Evolutionary conservation across 352 stramenopile genomes (phyloP).

Genomic region (Vaucheria bursata): DNA sequence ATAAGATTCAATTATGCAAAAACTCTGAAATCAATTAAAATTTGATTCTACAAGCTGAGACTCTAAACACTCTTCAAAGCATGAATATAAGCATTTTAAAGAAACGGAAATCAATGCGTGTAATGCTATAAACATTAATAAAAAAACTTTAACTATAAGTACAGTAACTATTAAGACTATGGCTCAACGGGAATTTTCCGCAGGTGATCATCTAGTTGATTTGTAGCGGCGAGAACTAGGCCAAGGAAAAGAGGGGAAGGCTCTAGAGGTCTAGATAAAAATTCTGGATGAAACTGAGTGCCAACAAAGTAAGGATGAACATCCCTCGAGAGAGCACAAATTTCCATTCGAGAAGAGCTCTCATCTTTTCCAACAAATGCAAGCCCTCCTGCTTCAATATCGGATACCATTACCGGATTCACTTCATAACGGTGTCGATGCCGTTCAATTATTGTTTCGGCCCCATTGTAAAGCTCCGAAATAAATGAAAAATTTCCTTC

Average conservation of each 20-base stretch:
- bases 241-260: conserved; percentile 96
- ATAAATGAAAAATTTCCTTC: not conserved
- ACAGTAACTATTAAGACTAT: too few species aligned
- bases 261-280: conserved; percentile 88
- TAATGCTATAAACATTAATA: too few species aligned
- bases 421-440: conserved; percentile 70
- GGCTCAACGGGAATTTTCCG: too few species aligned
- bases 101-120: too few species aligned
- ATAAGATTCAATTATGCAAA: too few species aligned
- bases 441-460: conserved; percentile 3
- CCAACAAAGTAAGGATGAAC: conserved; percentile 97
- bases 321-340: conserved; percentile 76
- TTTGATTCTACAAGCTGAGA: too few species aligned
- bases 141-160: too few species aligned
- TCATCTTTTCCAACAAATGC: conserved; percentile 96
- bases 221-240: conserved; percentile 62
- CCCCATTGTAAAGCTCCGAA: conserved; percentile 12
- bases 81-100: not conserved
- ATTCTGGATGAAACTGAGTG: conserved; percentile 98
- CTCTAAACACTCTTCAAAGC: too few species aligned
- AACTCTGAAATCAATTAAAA: too few species aligned
- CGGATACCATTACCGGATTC: conserved; percentile 80
- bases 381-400: conserved; percentile 78
- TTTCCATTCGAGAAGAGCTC: conserved; percentile 93
- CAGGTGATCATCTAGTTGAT: conserved; percentile 33